Evolutionary conservation across 768 basidiomycete species (phyloP).

Genomic region (Ephemerocybe angulata): DNA sequence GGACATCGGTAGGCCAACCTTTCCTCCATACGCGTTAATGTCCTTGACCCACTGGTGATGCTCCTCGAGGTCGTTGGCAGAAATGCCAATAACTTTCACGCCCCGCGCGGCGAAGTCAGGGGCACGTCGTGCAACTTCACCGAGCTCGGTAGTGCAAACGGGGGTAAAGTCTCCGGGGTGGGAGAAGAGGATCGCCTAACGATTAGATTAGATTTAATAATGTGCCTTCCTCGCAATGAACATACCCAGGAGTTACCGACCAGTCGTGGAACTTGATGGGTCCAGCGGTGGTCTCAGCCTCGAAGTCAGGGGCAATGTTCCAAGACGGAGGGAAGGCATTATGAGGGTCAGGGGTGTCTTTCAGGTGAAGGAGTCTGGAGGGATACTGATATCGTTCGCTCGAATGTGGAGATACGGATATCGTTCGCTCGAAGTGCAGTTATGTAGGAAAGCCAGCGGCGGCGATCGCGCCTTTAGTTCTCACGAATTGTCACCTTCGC

Average conservation of each 20-base stretch:
- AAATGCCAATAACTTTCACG: constrained; percentile 92
- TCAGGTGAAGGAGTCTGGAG: too few species aligned
- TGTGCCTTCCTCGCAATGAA: not conserved
- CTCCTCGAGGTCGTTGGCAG: constrained; percentile 82
- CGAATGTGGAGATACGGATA: not conserved
- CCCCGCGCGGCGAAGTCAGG: constrained; percentile 81
- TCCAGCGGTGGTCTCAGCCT: constrained; percentile 85
- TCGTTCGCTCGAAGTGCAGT: not conserved
- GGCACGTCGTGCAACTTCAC: constrained; percentile 86
- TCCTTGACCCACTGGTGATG: constrained; percentile 89
- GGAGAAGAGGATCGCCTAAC: constrained; percentile 85
- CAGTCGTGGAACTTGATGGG: constrained; percentile 90
- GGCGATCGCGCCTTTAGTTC: constrained; percentile 60
- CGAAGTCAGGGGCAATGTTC: constrained; percentile 89
- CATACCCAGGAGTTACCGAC: constrained; percentile 84
- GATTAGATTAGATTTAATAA: constrained; percentile 7
- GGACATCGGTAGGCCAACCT: constrained; percentile 64
- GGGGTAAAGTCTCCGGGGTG: constrained; percentile 94
- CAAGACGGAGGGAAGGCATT: constrained; percentile 69
- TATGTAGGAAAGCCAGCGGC: constrained; percentile 3
- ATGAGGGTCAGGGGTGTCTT: constrained; percentile 5
- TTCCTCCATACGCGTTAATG: constrained; percentile 77
- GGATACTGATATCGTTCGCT: too few species aligned
- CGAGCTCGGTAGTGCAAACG: constrained; percentile 95
- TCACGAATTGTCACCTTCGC: constrained; percentile 44